Evolutionary conservation across 495 filamentous ascomycete genomes (phyloP).

Genomic region (Niebla homalea): DNA sequence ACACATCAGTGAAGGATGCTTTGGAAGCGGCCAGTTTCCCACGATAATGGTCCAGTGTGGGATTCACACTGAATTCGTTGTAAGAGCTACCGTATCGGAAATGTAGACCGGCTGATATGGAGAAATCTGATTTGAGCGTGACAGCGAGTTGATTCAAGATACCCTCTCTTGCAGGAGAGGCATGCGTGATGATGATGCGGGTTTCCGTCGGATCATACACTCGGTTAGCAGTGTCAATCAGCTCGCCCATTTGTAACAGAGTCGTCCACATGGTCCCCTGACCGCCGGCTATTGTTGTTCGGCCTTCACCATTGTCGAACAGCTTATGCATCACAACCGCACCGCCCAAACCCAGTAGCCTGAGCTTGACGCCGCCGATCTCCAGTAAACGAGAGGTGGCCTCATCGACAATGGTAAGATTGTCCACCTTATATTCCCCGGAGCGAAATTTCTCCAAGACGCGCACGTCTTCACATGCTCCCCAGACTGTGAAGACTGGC

Average conservation of each 20-base stretch:
- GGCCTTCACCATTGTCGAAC: slow-evolving; percentile 96
- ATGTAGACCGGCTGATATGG: slow-evolving; percentile 91
- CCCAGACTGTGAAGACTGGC: slow-evolving; percentile 98
- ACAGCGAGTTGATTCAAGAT: slow-evolving; percentile 97
- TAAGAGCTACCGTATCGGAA: slow-evolving; percentile 99
- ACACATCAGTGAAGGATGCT: slow-evolving; percentile 97
- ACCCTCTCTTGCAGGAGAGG: slow-evolving; percentile 91
- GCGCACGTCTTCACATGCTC: slow-evolving; percentile 95
- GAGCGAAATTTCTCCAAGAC: slow-evolving; percentile 97
- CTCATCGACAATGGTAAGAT: slow-evolving; percentile 97
- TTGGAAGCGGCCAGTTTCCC: slow-evolving; percentile 99
- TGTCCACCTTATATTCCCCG: slow-evolving; percentile 94
- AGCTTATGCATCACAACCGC: slow-evolving; percentile 99
- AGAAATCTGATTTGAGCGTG: slow-evolving; percentile 96
- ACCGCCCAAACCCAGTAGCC: slow-evolving; percentile 84
- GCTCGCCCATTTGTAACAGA: slow-evolving; percentile 92
- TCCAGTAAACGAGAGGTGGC: slow-evolving; percentile 89
- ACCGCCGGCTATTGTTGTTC: slow-evolving; percentile 94
- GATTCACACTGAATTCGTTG: slow-evolving; percentile 99
- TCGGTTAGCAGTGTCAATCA: slow-evolving; percentile 94
- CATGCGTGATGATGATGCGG: slow-evolving; percentile 94
- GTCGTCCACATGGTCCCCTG: slow-evolving; percentile 99
- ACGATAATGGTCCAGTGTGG: slow-evolving; percentile 93
- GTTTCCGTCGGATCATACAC: slow-evolving; percentile 98
- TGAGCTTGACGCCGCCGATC: slow-evolving; percentile 89